A percentile compares a stretch with the other conserved stretches of the same genome.
Conservation (phyloP, 345 rosid genomes). For the Barbarea vulgaris region DNA sequence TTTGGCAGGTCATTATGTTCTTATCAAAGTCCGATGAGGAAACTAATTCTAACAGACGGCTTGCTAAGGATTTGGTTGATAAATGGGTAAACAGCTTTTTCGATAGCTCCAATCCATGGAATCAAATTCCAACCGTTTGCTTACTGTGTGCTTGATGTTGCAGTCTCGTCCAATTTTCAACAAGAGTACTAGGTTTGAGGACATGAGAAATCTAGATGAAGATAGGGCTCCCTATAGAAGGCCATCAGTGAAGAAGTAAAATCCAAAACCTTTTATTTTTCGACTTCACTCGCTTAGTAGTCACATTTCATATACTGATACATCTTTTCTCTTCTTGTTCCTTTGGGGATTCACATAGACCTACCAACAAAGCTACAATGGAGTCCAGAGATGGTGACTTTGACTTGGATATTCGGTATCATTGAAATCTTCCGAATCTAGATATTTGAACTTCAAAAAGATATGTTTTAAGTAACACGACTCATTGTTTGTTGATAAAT, state of each 20-base stretch:
- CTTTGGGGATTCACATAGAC: conserved; percentile 48
- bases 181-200: conserved; percentile 98
- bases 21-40: conserved; percentile 98
- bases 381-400: conserved; percentile 92
- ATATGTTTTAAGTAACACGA: neutral
- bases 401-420: conserved; percentile 81
- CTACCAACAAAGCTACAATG: conserved; percentile 64
- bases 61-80: conserved; percentile 97
- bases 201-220: conserved; percentile 80
- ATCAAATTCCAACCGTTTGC: neutral
- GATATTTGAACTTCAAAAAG: neutral
- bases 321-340: neutral
- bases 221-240: conserved; percentile 75
- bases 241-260: conserved; percentile 77
- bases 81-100: conserved; percentile 71
- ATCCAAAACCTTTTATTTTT: neutral
- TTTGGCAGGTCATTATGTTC: conserved; percentile 87
- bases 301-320: conserved; percentile 24
- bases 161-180: conserved; percentile 98
- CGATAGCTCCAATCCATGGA: neutral
- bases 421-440: conserved; percentile 9
- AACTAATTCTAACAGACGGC: conserved; percentile 85
- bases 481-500: conserved; percentile 22
- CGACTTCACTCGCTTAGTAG: neutral
- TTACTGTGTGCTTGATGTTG: conserved; percentile 36